Conservation (phyloP, 805 yeast species). For the Kodamaea neixiangensis region DNA sequence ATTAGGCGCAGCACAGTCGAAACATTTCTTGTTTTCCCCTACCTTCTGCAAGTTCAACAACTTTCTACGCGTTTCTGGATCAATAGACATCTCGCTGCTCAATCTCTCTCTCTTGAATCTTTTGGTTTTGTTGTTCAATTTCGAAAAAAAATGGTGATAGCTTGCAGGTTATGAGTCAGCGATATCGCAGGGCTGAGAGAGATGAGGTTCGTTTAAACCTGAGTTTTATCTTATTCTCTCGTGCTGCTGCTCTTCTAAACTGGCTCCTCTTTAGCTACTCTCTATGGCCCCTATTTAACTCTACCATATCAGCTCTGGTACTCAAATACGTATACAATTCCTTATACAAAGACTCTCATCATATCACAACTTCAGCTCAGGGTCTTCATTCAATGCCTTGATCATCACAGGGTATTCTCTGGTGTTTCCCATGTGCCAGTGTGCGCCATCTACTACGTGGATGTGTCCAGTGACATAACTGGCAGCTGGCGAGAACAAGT, state of each 20-base stretch:
- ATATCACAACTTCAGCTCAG: constrained; percentile 16
- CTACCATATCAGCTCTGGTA: no score
- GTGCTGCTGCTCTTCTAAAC: no score
- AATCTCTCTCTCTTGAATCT: neutral
- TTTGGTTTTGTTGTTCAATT: constrained; percentile 3
- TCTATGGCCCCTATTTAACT: no score
- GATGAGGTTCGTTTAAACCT: no score
- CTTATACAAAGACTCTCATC: no score
- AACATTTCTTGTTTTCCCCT: constrained; percentile 84
- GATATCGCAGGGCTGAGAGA: neutral
- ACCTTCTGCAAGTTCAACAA: constrained; percentile 72
- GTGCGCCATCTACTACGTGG: constrained; percentile 86
- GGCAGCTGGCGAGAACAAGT: constrained; percentile 81
- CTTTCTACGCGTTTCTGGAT: constrained; percentile 88
- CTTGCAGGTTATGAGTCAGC: neutral
- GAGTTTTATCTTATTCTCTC: no score
- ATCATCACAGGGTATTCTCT: constrained; percentile 34
- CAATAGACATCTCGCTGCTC: constrained; percentile 61
- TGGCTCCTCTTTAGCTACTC: no score
- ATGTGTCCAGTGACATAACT: constrained; percentile 74
- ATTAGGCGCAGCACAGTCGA: constrained; percentile 92
- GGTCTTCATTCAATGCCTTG: constrained; percentile 16
- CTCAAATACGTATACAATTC: no score
- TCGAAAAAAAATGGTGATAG: neutral
- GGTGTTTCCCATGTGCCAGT: constrained; percentile 62